Percentiles rank a stretch among this genome's conserved stretches.
These are phyloP conservation scores for Protea cynaroides DNA, from an alignment of 164 flowering plant genomes.

Conservation along the genomic window DNA sequence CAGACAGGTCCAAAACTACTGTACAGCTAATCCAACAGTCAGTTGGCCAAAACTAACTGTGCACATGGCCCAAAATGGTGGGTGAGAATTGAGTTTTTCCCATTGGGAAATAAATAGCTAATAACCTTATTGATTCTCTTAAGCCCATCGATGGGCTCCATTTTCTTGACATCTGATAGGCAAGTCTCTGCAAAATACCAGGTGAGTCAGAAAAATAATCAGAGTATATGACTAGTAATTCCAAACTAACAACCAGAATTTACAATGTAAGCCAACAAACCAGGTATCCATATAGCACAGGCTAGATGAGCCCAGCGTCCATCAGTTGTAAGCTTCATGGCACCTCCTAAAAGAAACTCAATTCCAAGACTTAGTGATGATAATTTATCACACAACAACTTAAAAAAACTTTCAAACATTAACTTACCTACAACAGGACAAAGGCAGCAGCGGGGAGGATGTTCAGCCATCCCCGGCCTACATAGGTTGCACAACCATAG, in stretches of 20 bases:
- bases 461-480: constrained; percentile 66
- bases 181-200: constrained; percentile 69
- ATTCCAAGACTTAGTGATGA: constrained; percentile 6
- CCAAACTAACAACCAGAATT: background rate
- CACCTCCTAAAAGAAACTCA: constrained; percentile 63
- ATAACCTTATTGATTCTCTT: constrained; percentile 74
- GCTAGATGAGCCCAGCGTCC: constrained; percentile 99
- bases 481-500: constrained; percentile 95
- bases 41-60: no score
- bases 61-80: no score
- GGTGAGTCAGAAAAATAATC: constrained; percentile 7
- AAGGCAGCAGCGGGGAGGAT: constrained; percentile 82
- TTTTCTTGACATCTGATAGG: constrained; percentile 78
- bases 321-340: constrained; percentile 97
- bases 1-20: no score
- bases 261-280: constrained; percentile 27
- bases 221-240: background rate
- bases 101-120: constrained; percentile 3
- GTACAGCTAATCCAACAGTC: no score
- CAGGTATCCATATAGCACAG: constrained; percentile 99
- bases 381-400: constrained; percentile 1
- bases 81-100: no score
- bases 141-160: constrained; percentile 98
- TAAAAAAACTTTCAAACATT: background rate
- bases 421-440: constrained; percentile 82